phyloP scores from a whole-genome alignment of 2,329 filamentous ascomycete genomes.

The Allantophomopsis cytisporea region DNA sequence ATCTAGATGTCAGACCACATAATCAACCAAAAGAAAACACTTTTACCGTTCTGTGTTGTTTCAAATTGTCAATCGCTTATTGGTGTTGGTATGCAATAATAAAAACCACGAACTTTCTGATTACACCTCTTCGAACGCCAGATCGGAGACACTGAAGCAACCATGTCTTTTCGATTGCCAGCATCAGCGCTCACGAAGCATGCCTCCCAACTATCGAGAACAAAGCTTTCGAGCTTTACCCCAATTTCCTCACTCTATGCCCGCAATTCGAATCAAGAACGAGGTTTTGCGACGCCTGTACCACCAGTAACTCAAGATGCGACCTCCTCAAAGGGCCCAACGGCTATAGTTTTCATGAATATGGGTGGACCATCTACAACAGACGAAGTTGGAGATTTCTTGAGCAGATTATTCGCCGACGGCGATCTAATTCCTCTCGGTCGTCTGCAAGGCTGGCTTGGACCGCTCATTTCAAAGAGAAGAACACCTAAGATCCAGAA shows the following conservation, averaged over 20 bases:
- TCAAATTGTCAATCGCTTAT: too few species aligned
- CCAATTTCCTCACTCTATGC: constrained; percentile 10
- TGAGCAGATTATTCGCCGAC: constrained; percentile 88
- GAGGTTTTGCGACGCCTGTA: constrained; percentile 44
- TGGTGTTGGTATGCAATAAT: too few species aligned
- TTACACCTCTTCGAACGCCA: too few species aligned
- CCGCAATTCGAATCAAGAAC: constrained; percentile 17
- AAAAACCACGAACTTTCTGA: too few species aligned
- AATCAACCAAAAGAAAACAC: too few species aligned
- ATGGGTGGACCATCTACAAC: constrained; percentile 93
- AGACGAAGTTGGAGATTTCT: constrained; percentile 76
- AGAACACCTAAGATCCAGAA: constrained; percentile 94
- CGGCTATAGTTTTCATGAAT: constrained; percentile 97
- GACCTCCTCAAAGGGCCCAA: constrained; percentile 62
- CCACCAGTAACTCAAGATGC: constrained; percentile 73
- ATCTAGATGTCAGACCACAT: too few species aligned
- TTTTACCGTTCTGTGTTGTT: too few species aligned
- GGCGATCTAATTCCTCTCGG: constrained; percentile 93
- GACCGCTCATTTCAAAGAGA: constrained; percentile 71
- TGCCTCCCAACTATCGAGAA: constrained; percentile 12
- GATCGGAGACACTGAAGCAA: not conserved
- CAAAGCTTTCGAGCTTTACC: constrained; percentile 14
- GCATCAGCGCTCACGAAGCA: constrained; percentile 15
- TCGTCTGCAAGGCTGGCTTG: constrained; percentile 78
- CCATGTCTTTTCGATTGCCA: constrained; percentile 26